Evolutionary conservation across 2,329 filamentous ascomycete species (phyloP).

Genomic region (Venturia effusa): DNA sequence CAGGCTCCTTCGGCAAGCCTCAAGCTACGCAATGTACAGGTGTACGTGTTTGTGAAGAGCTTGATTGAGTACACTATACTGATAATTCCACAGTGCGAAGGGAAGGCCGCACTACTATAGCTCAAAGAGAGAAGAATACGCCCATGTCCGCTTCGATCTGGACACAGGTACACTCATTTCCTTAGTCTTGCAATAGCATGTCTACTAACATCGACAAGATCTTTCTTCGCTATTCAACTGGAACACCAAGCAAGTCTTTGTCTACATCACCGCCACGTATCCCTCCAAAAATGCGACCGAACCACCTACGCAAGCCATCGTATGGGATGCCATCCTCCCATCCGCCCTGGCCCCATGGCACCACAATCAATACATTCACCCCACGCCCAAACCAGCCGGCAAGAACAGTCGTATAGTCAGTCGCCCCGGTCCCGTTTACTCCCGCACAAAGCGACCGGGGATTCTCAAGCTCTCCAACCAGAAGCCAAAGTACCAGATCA

Average conservation of each 20-base stretch:
- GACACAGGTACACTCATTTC: slow-evolving; percentile 49
- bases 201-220: slow-evolving; percentile 38
- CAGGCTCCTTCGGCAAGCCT: slow-evolving; percentile 58
- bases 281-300: slow-evolving; percentile 33
- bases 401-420: slow-evolving; percentile 41
- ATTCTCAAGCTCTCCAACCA: slow-evolving; percentile 71
- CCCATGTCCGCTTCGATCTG: slow-evolving; percentile 84
- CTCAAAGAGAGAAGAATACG: slow-evolving; percentile 87
- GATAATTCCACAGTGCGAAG: slow-evolving; percentile 50
- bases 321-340: slow-evolving; percentile 94
- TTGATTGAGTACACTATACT: neutral
- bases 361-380: slow-evolving; percentile 40
- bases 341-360: slow-evolving; percentile 49
- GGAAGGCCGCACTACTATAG: slow-evolving; percentile 95
- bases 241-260: slow-evolving; percentile 98
- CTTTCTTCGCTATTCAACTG: slow-evolving; percentile 89
- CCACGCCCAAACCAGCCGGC: slow-evolving; percentile 47
- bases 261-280: slow-evolving; percentile 81
- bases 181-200: neutral
- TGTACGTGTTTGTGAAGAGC: slow-evolving; percentile 48
- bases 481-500: slow-evolving; percentile 94
- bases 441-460: slow-evolving; percentile 42
- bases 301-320: slow-evolving; percentile 56
- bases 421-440: slow-evolving; percentile 6
- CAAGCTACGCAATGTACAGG: slow-evolving; percentile 66